Base-by-base conservation (phyloP, 768 basidiomycete species). In the Russula dissimulans region DNA sequence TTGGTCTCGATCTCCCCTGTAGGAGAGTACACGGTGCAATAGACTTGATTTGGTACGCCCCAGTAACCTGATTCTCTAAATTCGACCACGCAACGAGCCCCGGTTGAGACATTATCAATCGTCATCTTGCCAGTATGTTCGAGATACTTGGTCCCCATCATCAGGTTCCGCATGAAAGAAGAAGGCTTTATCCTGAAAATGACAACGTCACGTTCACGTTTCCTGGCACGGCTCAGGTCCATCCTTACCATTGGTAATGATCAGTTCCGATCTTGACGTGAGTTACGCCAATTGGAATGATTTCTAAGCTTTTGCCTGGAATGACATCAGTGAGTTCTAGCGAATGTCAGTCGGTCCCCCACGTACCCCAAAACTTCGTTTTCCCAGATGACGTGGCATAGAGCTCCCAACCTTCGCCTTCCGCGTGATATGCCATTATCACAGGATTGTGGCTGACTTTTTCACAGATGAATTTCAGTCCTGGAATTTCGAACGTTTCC, bases 61-160 rank as follows among this genome's bases (percentile, higher is more conserved):
- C 87, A 90, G 68, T 91, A 93, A 18, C 89, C 86, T 44, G 82
- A 83, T 68, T 88, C 89, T 69, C 91, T 91, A 75, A 95, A 93
- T 50, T 91, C 89, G n/a, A 92, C 69, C 17, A 83, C 75, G 67
- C 88, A 91, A 18, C 78, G 79, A 41, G 76, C 76, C 12, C 78
- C 76, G 29, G 76, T 79, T 31, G 75, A 75, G 6, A 71, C 75
- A 66, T 91, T 90, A 60, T 83, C 81, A 47, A 95, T 83, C 11
- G 76, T 80, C 83, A 93, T 81, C 69, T 86, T 81, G 31, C 91
- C 91, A 43, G 79, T 80, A 67, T 93, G 92, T 69, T 93, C 91
- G 31, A 95, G 78, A 69, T 94, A 95, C 68, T 93, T 93, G 29
- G 89, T 87, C 10, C 92, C 92, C 72, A 91, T 86, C 82, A 94